Base-by-base conservation (phyloP, 768 basidiomycete species). In the Boletus tomentosulus region DNA sequence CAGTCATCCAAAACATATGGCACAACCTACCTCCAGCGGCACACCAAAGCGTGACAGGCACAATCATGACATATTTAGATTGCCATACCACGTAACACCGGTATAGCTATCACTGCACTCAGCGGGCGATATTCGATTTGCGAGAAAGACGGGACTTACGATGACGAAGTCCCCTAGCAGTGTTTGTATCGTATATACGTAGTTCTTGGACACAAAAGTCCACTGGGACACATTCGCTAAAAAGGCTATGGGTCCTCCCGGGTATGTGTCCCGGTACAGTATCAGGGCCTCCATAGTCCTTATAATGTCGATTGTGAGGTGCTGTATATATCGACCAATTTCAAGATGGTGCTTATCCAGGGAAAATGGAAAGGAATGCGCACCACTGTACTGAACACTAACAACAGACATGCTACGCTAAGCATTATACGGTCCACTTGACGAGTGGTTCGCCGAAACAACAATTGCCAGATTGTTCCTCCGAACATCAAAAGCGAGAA, bases 401-500 rank as follows among this genome's bases (percentile, higher is more conserved):
- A 55, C 5, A 68, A 58, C 13, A 64, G 39, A 25, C 57, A 58
- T 0, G 68, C 59, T 6, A 59, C 52, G 12, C 46, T 38, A 6
- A 65, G 4, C 62, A 65, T 61, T 12, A 43, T 35, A 2, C 28
- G 38, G 33, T 66, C 60, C 25, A 66, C 24, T 16, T 53, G 44
- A 3, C 11, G 16, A 10, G 43, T 46, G 30, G 27, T 19, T 7
- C 46, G 62, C 16, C 44, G 51, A 16, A 35, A 46, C 2, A 60
- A 31, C 11, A 67, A 49, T 1, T 57, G 57, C 57, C 62, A 67
- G 6, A 70, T 43, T 1, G 67, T 64, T 12, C 58, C 60, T 2
- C 63, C 59, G 50, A 66, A 70, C 69, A 68, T 67, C n/a, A 68
- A 47, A 3, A 67, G 7, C 5, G 67, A 70, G 55, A 68, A 68